These are phyloP conservation scores for Polyrhizophydium stewartii DNA, from an alignment of 371 early-diverging fungal species.

Conservation along the genomic window DNA sequence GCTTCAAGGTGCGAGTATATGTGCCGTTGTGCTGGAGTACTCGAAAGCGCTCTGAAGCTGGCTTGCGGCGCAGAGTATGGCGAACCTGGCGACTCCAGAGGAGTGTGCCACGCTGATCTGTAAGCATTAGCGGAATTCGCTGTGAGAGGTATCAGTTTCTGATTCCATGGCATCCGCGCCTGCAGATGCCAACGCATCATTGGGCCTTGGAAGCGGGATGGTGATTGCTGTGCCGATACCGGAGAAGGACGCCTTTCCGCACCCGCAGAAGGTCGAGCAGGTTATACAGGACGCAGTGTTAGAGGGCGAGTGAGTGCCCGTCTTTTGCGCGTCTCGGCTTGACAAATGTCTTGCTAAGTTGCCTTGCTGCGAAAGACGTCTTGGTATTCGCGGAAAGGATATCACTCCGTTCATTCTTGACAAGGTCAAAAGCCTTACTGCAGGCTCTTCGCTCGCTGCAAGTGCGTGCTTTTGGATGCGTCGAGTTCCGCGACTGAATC, in stretches of 20 bases:
- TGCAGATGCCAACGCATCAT: constrained; percentile 59
- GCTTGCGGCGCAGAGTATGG: constrained; percentile 9
- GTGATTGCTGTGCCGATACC: constrained; percentile 92
- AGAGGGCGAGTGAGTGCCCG: constrained; percentile 51
- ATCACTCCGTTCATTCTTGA: constrained; percentile 87
- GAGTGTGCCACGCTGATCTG: constrained; percentile 68
- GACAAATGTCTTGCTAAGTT: background rate
- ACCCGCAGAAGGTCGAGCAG: constrained; percentile 56
- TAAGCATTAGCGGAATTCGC: constrained; percentile 16
- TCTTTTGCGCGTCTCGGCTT: background rate
- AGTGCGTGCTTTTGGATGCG: constrained; percentile 47
- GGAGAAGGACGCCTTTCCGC: constrained; percentile 51
- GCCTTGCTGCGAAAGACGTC: constrained; percentile 21
- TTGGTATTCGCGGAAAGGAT: constrained; percentile 74
- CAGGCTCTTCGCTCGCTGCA: constrained; percentile 74
- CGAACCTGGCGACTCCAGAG: constrained; percentile 44
- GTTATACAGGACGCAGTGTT: constrained; percentile 68
- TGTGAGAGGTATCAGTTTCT: background rate
- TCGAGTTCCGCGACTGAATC: background rate
- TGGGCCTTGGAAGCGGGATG: constrained; percentile 71
- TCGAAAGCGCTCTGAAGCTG: background rate
- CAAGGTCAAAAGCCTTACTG: constrained; percentile 72
- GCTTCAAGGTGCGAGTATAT: constrained; percentile 52
- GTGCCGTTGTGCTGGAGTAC: too few species aligned
- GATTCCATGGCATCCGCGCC: background rate